Evolutionary conservation across 352 stramenopile genomes (phyloP), one percentile per base, ranked within the genome.

Genomic region (Phytophthora megakarya): DNA sequence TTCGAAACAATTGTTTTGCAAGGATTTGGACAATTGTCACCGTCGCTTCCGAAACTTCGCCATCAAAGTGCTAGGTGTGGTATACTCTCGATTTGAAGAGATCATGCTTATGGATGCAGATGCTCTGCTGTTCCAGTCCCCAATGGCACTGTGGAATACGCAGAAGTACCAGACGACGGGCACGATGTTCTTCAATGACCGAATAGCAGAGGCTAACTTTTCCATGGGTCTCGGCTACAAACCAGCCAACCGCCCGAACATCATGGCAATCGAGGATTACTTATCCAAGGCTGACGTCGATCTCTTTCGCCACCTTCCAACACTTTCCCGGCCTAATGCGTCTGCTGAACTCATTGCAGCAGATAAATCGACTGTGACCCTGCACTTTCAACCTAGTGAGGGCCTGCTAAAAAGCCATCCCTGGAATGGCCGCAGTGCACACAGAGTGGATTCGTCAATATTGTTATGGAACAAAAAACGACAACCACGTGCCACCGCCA

Each of bases 91-190:
- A 7, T 92, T 94, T 39, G 57, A 81, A 33, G 76, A 94, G 43
- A 57, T 92, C 32, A 90, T 92, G 85, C 57, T 92, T 21, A 48
- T 92, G 23, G 85, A 94, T 70, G 84, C 84, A 28, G 85, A 94
- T 58, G 75, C 75, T 10, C 51, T 91, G 33, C 78, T 91, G 50
- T 78, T 94, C 45, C 72, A 88, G 39, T 80, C 64, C 44, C 86
- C 80, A 3, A 77, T 72, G 70, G 18, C 30, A 39, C 58, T 93
- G 9, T 92, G 79, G 76, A 70, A 86, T 0, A 68, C 78, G 5
- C 55, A 68, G 39, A 84, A 85, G 42, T 89, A 80, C 51, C 58
- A 64, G 18, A 57, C 52, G 10, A 89, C 81, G 0, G 85, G 85
- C 13, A 90, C 76, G 46, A 64, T 92, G 15, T 84, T 92, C 51